Conservation (phyloP, 23 red algal species). For the Gracilaria domingensis region DNA sequence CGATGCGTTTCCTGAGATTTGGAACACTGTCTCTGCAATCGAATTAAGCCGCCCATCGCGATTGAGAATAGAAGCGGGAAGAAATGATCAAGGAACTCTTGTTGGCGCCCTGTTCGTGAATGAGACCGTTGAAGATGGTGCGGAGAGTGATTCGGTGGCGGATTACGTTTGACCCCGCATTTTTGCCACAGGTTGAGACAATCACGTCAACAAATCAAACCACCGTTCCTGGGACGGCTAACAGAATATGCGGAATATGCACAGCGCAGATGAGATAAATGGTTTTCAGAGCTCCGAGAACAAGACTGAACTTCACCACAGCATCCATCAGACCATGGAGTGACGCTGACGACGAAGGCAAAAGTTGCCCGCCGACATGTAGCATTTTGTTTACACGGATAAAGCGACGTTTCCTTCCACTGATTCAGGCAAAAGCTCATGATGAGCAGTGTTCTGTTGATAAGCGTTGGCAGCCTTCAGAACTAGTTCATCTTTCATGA, state of each 20-base stretch:
- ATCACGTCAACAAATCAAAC: background rate
- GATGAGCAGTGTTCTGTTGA: slow-evolving; percentile 75
- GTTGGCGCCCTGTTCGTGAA: slow-evolving; percentile 59
- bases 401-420: background rate
- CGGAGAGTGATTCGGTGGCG: slow-evolving; percentile 20
- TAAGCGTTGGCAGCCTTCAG: slow-evolving; percentile 85
- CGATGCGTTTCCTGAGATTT: slow-evolving; percentile 37
- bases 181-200: background rate
- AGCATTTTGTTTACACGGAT: slow-evolving; percentile 9
- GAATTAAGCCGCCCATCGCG: slow-evolving; percentile 24
- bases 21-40: slow-evolving; percentile 33
- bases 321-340: background rate
- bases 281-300: too few species aligned
- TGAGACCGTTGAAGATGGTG: slow-evolving; percentile 7
- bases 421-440: slow-evolving; percentile 22
- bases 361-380: background rate
- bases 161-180: background rate
- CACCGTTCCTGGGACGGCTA: background rate
- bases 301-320: background rate
- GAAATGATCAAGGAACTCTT: slow-evolving; percentile 40
- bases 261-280: too few species aligned
- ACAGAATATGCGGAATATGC: too few species aligned
- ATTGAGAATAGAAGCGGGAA: slow-evolving; percentile 39
- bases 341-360: background rate
- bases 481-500: slow-evolving; percentile 73